Conservation (phyloP, 2,329 filamentous ascomycete species). For the Penicillium expansum region DNA sequence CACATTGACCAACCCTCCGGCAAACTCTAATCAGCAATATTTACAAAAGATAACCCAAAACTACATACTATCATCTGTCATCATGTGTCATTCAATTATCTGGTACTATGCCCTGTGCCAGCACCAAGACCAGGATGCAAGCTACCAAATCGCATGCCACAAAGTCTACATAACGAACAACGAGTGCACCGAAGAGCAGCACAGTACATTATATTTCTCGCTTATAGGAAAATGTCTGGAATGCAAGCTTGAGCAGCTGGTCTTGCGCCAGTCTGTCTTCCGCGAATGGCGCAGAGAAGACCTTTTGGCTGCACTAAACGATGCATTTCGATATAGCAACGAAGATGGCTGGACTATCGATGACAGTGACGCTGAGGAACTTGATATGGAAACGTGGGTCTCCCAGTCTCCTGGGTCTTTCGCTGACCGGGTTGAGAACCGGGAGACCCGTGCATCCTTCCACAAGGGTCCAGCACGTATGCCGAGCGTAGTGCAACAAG, state of each 20-base stretch:
- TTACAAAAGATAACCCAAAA: background rate
- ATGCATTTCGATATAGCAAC: background rate
- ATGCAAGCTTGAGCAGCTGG: background rate
- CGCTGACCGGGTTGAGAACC: background rate
- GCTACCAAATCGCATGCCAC: slow-evolving; percentile 17
- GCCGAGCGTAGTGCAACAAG: background rate
- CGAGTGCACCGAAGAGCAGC: slow-evolving; percentile 9
- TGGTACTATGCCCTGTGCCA: slow-evolving; percentile 26
- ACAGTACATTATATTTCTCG: slow-evolving; percentile 6
- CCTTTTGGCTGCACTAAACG: background rate
- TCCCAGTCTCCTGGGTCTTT: background rate
- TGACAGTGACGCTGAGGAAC: background rate
- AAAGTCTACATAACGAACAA: slow-evolving; percentile 14
- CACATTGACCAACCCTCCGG: background rate
- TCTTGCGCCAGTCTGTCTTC: background rate
- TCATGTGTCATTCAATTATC: slow-evolving; percentile 26
- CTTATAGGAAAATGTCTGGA: slow-evolving; percentile 15
- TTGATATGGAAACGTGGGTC: background rate
- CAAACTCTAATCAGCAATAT: background rate
- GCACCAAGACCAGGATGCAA: slow-evolving; percentile 14
- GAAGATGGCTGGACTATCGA: background rate
- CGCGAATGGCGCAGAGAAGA: background rate
- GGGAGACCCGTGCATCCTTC: background rate
- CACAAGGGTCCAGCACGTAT: background rate
- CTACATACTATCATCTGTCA: background rate